These are phyloP conservation scores for Eremochloa ophiuroides DNA, from an alignment of 176 grass and related monocot species.

Conservation along the genomic window DNA sequence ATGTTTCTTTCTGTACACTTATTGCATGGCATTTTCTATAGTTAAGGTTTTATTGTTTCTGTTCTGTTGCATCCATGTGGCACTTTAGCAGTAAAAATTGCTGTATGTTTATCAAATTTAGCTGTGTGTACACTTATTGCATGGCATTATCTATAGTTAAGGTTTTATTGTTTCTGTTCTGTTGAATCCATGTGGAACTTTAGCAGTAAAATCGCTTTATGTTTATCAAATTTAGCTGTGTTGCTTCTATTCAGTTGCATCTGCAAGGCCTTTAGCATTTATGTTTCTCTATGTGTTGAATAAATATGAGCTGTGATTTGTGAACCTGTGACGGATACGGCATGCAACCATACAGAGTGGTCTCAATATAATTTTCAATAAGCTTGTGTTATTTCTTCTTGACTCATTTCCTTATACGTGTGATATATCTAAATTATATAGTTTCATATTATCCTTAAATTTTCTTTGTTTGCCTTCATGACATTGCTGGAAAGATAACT, in stretches of 20 bases:
- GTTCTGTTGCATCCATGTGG: conserved; percentile 22
- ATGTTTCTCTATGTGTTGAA: conserved; percentile 14
- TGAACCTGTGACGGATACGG: background rate
- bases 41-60: conserved; percentile 31
- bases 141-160: conserved; percentile 32
- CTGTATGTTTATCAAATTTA: conserved; percentile 1
- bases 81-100: conserved; percentile 16
- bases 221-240: background rate
- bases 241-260: conserved; percentile 22
- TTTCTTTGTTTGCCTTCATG: background rate
- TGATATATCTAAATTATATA: background rate
- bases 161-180: conserved; percentile 33
- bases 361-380: background rate
- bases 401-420: background rate
- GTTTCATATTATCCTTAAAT: conserved; percentile 3
- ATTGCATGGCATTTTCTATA: conserved; percentile 32
- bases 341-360: conserved; percentile 24
- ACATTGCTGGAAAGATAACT: background rate
- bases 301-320: background rate
- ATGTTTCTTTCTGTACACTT: conserved; percentile 57
- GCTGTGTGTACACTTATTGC: conserved; percentile 25
- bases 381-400: conserved; percentile 9
- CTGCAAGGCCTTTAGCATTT: conserved; percentile 31
- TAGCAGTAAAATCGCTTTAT: background rate
- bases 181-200: conserved; percentile 20